These are phyloP conservation scores for Phytophthora constricta DNA, from an alignment of 352 stramenopile species.

Conservation along the genomic window DNA sequence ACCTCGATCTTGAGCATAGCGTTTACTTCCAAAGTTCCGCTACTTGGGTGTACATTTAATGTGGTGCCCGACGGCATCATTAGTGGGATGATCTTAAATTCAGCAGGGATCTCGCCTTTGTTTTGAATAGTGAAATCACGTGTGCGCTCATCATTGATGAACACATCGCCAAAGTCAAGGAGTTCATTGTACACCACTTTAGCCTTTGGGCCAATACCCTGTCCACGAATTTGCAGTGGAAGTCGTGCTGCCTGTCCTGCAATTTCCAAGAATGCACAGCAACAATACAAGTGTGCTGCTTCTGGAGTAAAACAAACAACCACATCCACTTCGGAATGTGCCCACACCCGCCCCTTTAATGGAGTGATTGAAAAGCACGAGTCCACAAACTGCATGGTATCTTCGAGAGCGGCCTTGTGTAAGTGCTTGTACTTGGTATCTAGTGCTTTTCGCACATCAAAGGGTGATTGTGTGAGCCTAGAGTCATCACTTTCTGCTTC, in stretches of 20 bases:
- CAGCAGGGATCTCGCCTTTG: slow-evolving; percentile 92
- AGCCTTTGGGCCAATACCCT: slow-evolving; percentile 93
- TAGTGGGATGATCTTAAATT: slow-evolving; percentile 72
- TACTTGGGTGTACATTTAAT: slow-evolving; percentile 53
- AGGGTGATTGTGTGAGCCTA: slow-evolving; percentile 49
- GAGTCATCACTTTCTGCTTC: slow-evolving; percentile 26
- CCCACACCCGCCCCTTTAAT: slow-evolving; percentile 92
- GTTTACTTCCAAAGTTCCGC: slow-evolving; percentile 73
- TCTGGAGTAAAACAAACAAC: slow-evolving; percentile 90
- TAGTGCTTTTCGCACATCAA: slow-evolving; percentile 69
- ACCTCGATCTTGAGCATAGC: slow-evolving; percentile 87
- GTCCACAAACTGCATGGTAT: slow-evolving; percentile 95
- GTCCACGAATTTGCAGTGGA: slow-evolving; percentile 87
- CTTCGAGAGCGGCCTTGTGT: slow-evolving; percentile 87
- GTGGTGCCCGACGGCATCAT: slow-evolving; percentile 38
- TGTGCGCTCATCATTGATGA: slow-evolving; percentile 89
- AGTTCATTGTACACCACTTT: slow-evolving; percentile 94
- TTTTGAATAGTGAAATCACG: slow-evolving; percentile 94
- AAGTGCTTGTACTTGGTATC: slow-evolving; percentile 93
- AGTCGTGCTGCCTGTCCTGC: slow-evolving; percentile 89
- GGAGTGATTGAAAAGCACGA: slow-evolving; percentile 92
- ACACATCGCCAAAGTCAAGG: slow-evolving; percentile 95
- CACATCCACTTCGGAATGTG: slow-evolving; percentile 92
- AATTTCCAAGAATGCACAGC: slow-evolving; percentile 89
- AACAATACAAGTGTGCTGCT: slow-evolving; percentile 84